Evolutionary conservation across 106 monocot genomes (phyloP), one percentile per base, ranked within the genome.

Genomic region (Phalaenopsis aphrodite): DNA sequence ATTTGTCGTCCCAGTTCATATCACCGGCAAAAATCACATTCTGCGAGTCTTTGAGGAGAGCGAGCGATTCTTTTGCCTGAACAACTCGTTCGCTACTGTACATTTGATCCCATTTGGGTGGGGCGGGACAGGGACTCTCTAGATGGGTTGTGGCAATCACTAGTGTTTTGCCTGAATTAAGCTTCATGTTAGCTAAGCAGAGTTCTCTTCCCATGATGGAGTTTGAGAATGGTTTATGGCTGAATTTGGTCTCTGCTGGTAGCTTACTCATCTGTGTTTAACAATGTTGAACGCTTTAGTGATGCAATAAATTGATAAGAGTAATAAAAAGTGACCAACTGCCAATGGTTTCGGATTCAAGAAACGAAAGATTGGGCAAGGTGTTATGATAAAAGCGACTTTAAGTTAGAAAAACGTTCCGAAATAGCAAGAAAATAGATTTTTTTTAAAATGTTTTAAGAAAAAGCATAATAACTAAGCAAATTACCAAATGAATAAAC

Each of bases 1-100:
- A 19, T 77, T 87, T 90, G 57, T 93, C 93, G 46, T 93, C 90
- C 93, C 93, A 93, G 61, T 93, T 93, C 90, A 91, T 91, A 68
- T 93, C 93, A 12, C 93, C 93, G 6, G 81, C 81, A 45, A 93
- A 91, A 19, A 93, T 83, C 3, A 56, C 88, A 77, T 93, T 88
- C 37, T 84, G 87, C 1, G 72, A 83, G 72, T 68, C 42, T 43
- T 79, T 82, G 56, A 93, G 84, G 43, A 83, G 42, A 41, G 49
- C 52, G 30, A 93, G 39, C 1, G 90, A 85, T 49, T 88, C 80
- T 17, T 86, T 85, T 39, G 88, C 93, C 82, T 93, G 91, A 46
- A 78, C 75, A 2, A 91, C 76, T 3, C 93, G 87, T 68, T 91
- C 90, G 15, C 42, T 81, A 56, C 88, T 90, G 81, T 66, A 87